Conservation (phyloP, 116 monocot genomes). For the Phalaenopsis hybrid region DNA sequence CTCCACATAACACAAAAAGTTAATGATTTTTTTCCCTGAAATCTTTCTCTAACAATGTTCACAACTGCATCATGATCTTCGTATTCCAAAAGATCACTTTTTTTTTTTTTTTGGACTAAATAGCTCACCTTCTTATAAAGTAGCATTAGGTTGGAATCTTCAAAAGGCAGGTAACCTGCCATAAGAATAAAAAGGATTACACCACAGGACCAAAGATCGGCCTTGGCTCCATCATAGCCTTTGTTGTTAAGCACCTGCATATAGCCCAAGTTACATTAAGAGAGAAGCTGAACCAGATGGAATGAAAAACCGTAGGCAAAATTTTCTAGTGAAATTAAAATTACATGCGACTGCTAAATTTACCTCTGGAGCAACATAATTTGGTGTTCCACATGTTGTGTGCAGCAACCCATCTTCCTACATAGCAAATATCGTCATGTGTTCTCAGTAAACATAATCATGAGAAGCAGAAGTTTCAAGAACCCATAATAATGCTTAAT, state of each 20-base stretch:
- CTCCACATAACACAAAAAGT: conserved; percentile 1
- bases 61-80: background rate
- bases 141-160: conserved; percentile 24
- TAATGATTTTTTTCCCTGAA: background rate
- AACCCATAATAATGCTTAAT: background rate
- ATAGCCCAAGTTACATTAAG: conserved; percentile 49
- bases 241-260: conserved; percentile 21
- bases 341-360: background rate
- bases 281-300: background rate
- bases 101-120: conserved; percentile 54
- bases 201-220: conserved; percentile 31
- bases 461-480: background rate
- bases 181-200: conserved; percentile 82
- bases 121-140: conserved; percentile 23
- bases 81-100: conserved; percentile 30
- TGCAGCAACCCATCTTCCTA: conserved; percentile 93
- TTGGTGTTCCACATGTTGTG: conserved; percentile 95
- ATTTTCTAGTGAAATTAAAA: background rate
- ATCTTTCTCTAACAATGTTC: background rate
- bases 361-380: conserved; percentile 97
- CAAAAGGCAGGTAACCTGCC: conserved; percentile 30
- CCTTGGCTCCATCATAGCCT: conserved; percentile 30
- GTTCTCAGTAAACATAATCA: background rate
- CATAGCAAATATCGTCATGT: background rate
- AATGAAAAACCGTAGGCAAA: background rate